These are phyloP conservation scores for Endothia cerciana DNA, from an alignment of 2,329 filamentous ascomycete species.

Conservation along the genomic window DNA sequence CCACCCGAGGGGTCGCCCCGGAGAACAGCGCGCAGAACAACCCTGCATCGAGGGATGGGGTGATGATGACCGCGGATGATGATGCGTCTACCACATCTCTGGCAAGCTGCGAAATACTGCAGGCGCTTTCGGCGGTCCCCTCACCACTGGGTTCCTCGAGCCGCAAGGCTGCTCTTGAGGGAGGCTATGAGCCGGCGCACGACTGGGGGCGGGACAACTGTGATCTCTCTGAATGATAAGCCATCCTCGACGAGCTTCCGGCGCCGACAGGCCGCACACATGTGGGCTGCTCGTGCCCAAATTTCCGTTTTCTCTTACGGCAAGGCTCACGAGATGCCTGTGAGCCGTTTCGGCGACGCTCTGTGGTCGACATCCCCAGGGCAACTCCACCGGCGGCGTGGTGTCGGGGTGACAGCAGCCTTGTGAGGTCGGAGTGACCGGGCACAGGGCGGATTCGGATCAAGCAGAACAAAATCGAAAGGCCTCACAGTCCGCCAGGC, in stretches of 20 bases:
- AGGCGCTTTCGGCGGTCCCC: too few species aligned
- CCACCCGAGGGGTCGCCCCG: conserved; percentile 7
- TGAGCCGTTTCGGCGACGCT: conserved; percentile 10
- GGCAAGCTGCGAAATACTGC: not conserved
- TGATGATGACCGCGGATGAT: not conserved
- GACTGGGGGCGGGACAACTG: conserved; percentile 2
- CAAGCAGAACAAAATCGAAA: not conserved
- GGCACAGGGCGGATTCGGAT: not conserved
- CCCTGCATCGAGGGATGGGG: not conserved
- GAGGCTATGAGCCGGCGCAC: not conserved
- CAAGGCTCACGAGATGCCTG: conserved; percentile 13
- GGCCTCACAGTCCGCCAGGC: not conserved
- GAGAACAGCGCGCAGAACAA: conserved; percentile 9
- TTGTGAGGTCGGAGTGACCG: not conserved
- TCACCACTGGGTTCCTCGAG: not conserved
- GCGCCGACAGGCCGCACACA: conserved; percentile 4
- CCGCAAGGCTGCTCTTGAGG: not conserved
- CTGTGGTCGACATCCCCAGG: not conserved
- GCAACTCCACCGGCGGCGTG: too few species aligned
- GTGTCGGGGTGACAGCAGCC: not conserved
- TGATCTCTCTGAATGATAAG: not conserved
- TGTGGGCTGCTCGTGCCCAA: conserved; percentile 10
- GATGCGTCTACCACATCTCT: not conserved
- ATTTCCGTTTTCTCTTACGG: conserved; percentile 6
- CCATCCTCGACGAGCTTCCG: conserved; percentile 4